Evolutionary conservation across 2,329 filamentous ascomycete genomes (phyloP), one percentile per base, ranked within the genome.

Genomic region (Blastomyces parvus): DNA sequence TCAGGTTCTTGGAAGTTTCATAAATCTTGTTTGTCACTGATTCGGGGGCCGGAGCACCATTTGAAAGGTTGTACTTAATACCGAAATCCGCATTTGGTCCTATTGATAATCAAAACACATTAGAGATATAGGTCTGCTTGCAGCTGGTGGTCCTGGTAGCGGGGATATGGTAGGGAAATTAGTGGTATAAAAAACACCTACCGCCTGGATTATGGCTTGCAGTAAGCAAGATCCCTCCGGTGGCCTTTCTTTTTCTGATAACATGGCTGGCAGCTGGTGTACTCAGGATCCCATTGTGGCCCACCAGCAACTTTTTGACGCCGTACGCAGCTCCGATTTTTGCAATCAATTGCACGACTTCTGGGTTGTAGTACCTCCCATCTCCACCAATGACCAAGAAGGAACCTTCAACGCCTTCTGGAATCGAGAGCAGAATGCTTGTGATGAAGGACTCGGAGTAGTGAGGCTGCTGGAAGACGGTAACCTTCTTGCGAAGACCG

Each of bases 11-110:
- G 70, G 93, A 93, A 66, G 87, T 86, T 71, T 93, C 90, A 81
- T 85, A 97, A 77, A 99, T 97, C 82, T 96, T 96, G 86, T 99
- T 95, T 69, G 94, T 99, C 69, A 99, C 90, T 62, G 89, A 88
- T 79, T 99, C 94, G 64, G 94, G 94, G 63, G 94, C 94, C 53
- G 94, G 94, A 63, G 92, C 94, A 71, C 94, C 94, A 74, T 99
- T 97, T 76, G 91, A 83, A 64, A 99, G 83, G 83, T 99, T 99
- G 85, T 99, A 99, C 82, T 99, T 99, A 87, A 99, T 99, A 71
- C 94, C 94, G 72, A 99, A 99, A 79, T 99, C 94, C 76, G 94
- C 89, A 70, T 86, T 88, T 66, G 94, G 94, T 60, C 92, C 91
- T 96, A 70, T 62, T 13, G 57, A 59, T 33, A 7, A 56, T n/a